Evolutionary conservation across 768 basidiomycete genomes (phyloP).

Genomic region (Boletus patriciae): DNA sequence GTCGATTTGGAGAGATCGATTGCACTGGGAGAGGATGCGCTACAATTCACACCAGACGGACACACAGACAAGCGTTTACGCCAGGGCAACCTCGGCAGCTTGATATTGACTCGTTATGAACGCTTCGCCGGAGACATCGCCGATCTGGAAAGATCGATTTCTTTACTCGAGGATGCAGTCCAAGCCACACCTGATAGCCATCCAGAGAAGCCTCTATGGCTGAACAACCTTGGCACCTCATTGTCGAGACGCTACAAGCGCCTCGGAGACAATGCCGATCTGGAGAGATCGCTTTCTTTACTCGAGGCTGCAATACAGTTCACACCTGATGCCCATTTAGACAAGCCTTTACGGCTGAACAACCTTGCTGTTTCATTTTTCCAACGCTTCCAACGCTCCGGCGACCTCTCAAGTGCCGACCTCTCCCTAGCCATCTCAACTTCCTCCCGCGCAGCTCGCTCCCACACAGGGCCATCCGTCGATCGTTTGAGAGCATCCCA

Average conservation of each 20-base stretch:
- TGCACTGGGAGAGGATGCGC: background rate
- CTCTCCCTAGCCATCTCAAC: background rate
- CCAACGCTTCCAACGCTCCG: background rate
- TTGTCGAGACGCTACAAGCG: background rate
- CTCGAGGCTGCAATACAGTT: background rate
- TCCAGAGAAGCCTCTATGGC: background rate
- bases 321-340: background rate
- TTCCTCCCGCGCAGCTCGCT: background rate
- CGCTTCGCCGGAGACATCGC: no score
- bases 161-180: no score
- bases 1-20: background rate
- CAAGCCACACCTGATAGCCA: background rate
- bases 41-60: background rate
- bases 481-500: background rate
- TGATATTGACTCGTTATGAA: no score
- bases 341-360: background rate
- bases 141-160: no score
- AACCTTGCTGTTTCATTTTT: background rate
- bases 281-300: background rate
- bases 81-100: background rate
- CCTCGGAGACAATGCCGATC: background rate
- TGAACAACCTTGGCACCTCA: background rate
- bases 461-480: background rate
- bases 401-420: background rate
- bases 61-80: background rate